Base-by-base conservation (phyloP, 306 rosid species). In the Ziziphus jujuba region DNA sequence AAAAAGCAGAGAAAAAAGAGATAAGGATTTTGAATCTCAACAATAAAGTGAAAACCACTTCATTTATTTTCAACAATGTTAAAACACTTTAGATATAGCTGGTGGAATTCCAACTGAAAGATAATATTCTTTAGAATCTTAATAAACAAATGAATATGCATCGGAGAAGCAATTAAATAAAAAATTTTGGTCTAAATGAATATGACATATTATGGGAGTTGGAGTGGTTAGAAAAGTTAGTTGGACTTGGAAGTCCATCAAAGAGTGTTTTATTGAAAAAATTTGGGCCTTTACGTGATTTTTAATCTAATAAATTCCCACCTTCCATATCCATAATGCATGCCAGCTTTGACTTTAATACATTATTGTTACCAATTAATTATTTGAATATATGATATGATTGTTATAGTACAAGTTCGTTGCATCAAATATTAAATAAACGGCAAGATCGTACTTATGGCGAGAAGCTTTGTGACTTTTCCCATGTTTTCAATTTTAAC, bases 191-290 rank as follows among this genome's bases (percentile, higher is more conserved):
- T 28, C 33, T 40, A 38, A 8, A 40, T 10, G 11, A n/a, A 13
- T 55, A 35, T 59, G 24, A 35, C 17, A 24, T 55, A 33, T 10
- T 59, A 16, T 35, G 55, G 52, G 56, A 54, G 74, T 81, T 77
- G 79, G 73, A 60, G 79, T 81, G 59, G 82, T 81, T 65, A 54
- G 71, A 15, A 51, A 45, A 20, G 60, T 52, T 52, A 6, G 73
- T 59, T 59, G 77, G 56, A 73, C 69, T 71, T 72, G 21, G 76
- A 68, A 47, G 61, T 48, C 61, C 49, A 53, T 43, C 19, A 64
- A 59, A 58, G 58, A 59, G 24, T 11, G 53, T 51, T 50, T 56
- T 68, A 6, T 22, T 33, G 20, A 1, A 19, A 47, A 38, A 47
- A n/a, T 72, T 63, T 55, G 21, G 21, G 63, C 61, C 67, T 57